Evolutionary conservation across 1,139 yeast species (phyloP).

Genomic region (Yamadazyma oceani): DNA sequence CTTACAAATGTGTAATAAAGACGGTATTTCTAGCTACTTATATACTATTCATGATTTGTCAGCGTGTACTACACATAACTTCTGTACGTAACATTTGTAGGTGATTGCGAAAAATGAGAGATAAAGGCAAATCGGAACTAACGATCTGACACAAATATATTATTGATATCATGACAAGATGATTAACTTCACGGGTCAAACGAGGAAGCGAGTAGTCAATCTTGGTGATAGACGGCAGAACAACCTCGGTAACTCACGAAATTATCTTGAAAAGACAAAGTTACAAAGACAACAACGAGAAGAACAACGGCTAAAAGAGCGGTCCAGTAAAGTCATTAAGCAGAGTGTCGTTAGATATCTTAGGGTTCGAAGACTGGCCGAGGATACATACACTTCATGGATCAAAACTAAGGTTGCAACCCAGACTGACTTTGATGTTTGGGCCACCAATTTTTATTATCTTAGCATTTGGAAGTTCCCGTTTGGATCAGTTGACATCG

Average conservation of each 20-base stretch:
- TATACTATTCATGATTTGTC: too few species aligned
- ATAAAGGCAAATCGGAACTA: background rate
- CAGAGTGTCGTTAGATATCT: slow-evolving; percentile 38
- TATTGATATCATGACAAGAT: slow-evolving; percentile 21
- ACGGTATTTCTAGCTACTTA: too few species aligned
- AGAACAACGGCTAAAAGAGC: slow-evolving; percentile 45
- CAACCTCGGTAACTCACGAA: slow-evolving; percentile 14
- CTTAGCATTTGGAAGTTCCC: slow-evolving; percentile 11
- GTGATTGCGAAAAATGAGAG: background rate
- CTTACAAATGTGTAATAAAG: too few species aligned
- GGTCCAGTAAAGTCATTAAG: slow-evolving; percentile 55
- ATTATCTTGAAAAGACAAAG: slow-evolving; percentile 57
- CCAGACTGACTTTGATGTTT: slow-evolving; percentile 11
- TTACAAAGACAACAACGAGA: slow-evolving; percentile 69
- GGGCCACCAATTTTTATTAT: slow-evolving; percentile 9
- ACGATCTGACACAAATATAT: too few species aligned
- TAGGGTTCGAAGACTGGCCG: slow-evolving; percentile 19
- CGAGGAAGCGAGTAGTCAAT: slow-evolving; percentile 66
- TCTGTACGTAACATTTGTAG: too few species aligned
- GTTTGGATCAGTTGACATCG: background rate
- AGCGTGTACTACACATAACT: too few species aligned
- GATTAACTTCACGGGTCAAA: slow-evolving; percentile 68
- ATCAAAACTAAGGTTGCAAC: background rate
- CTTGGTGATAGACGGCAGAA: slow-evolving; percentile 57
- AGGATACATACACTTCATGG: slow-evolving; percentile 12